Conservation (phyloP, 495 filamentous ascomycete genomes). For the Penicillium salamii region DNA sequence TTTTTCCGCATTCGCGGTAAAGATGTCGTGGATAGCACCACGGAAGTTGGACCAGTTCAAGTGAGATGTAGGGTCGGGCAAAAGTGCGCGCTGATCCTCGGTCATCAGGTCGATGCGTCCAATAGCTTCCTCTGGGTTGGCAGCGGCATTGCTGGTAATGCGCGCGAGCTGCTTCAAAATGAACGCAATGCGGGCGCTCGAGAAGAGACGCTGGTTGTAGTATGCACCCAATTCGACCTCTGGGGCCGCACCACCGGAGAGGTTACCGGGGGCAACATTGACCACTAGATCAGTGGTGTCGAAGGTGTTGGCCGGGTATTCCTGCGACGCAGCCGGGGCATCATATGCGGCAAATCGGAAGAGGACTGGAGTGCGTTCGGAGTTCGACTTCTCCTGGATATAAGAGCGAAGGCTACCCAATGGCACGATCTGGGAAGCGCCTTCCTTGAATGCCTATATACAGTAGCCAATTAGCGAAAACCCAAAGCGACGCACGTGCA, state of each 20-base stretch:
- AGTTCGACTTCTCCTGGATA: conserved; percentile 44
- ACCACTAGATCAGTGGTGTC: conserved; percentile 48
- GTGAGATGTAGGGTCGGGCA: conserved; percentile 74
- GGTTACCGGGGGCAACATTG: conserved; percentile 34
- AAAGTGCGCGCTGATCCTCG: conserved; percentile 37
- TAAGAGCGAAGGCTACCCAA: conserved; percentile 43
- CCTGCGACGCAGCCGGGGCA: conserved; percentile 44
- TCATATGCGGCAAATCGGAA: conserved; percentile 52
- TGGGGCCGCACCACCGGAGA: conserved; percentile 14
- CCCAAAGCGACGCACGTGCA: background rate
- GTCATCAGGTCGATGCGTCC: conserved; percentile 51
- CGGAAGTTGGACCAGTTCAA: conserved; percentile 81
- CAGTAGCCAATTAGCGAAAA: background rate
- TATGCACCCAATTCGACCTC: conserved; percentile 43
- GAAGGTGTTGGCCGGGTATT: conserved; percentile 45
- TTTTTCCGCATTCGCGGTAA: conserved; percentile 64
- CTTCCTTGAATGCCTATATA: conserved; percentile 37
- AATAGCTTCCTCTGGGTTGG: conserved; percentile 41
- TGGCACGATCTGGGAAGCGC: conserved; percentile 46
- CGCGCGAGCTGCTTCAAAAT: conserved; percentile 45
- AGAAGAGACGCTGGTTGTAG: conserved; percentile 53
- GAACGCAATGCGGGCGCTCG: conserved; percentile 42
- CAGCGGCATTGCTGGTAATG: conserved; percentile 42
- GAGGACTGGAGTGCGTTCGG: conserved; percentile 40
- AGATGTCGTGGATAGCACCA: conserved; percentile 79